Evolutionary conservation across 148 eudicot genomes (phyloP), one percentile per base, ranked within the genome.

Genomic region (Camellia granthamiana): DNA sequence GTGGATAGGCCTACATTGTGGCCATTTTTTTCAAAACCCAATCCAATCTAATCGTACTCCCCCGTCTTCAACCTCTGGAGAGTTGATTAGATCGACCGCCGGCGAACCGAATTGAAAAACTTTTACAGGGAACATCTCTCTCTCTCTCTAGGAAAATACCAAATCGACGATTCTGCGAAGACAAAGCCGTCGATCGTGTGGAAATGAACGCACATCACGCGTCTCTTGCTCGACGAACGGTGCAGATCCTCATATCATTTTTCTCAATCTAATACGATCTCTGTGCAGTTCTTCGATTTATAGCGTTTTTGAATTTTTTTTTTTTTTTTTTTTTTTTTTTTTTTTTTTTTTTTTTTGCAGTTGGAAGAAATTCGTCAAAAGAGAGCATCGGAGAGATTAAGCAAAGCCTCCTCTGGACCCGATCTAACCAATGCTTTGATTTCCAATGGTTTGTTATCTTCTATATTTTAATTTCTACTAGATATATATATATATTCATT

Each of bases 301-400:
- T 58, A 42, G 18, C 38, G 1, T 30, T 30, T 30, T 1, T 30
- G 1, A 30, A 19, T 23, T 60, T 3, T 21, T 38, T 64, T 49
- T 51, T 63, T 67, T 59, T 49, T 47, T 58, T 59, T 49, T 38
- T 23, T 60, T 3, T 21, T 38, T 64, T 49, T 51, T 63, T 67
- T 59, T 49, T 47, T 58, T 59, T 49, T 47, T 58, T n/a, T 19
- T 62, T 15, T 52, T 5, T 30, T 30, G 52, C 72, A 95, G 98
- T 74, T 95, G 83, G 95, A 91, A 81, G 98, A 95, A 80, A 93
- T 95, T 76, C 87, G 98, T 14, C 98, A 90, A 83, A 95, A 91
- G 82, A 89, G 97, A 78, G 97, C 97, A 3, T 95, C 99, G 12
- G 98, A 96, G 55, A 91, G 90, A 65, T 71, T 96, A 65, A 92